Percentiles rank a stretch among this genome's conserved stretches.
phyloP scores from a whole-genome alignment of 352 stramenopile genomes.

The Globisporangium alternatum region DNA sequence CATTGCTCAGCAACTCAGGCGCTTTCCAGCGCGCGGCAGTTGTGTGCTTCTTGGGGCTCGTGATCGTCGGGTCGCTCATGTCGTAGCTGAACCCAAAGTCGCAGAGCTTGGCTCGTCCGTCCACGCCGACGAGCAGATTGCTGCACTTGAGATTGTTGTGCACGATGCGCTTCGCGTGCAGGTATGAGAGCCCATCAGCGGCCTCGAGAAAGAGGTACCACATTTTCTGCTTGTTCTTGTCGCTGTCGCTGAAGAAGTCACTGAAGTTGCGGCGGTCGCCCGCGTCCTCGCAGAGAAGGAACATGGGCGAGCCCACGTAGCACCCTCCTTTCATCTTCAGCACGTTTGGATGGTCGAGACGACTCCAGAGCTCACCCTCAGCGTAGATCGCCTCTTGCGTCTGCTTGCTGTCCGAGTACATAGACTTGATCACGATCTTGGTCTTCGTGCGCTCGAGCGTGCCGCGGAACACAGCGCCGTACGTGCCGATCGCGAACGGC shows the following conservation, averaged over 20 bases:
- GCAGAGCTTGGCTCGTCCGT: slow-evolving; percentile 25
- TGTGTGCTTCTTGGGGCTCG: slow-evolving; percentile 3
- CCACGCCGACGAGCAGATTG: slow-evolving; percentile 30
- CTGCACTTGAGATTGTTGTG: slow-evolving; percentile 37
- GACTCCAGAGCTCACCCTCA: slow-evolving; percentile 26
- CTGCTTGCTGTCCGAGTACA: slow-evolving; percentile 22
- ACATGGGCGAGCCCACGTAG: slow-evolving; percentile 22
- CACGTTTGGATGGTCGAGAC: slow-evolving; percentile 26
- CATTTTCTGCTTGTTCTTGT: slow-evolving; percentile 7
- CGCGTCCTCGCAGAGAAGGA: slow-evolving; percentile 27
- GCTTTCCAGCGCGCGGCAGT: slow-evolving; percentile 24
- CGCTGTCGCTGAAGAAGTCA: slow-evolving; percentile 12
- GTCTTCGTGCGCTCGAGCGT: slow-evolving; percentile 22
- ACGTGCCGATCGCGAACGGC: slow-evolving; percentile 28
- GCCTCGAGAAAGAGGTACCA: slow-evolving; percentile 13
- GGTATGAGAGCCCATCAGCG: slow-evolving; percentile 30
- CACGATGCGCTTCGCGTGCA: slow-evolving; percentile 29
- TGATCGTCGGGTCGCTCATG: not conserved
- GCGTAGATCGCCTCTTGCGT: slow-evolving; percentile 19
- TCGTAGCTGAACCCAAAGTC: slow-evolving; percentile 25
- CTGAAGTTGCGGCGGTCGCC: slow-evolving; percentile 22
- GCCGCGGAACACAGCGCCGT: slow-evolving; percentile 26
- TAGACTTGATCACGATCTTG: slow-evolving; percentile 29
- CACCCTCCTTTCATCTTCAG: slow-evolving; percentile 27
- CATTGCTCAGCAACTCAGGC: slow-evolving; percentile 14